Conservation (phyloP, 768 basidiomycete genomes). For the Chalciporus chontae region DNA sequence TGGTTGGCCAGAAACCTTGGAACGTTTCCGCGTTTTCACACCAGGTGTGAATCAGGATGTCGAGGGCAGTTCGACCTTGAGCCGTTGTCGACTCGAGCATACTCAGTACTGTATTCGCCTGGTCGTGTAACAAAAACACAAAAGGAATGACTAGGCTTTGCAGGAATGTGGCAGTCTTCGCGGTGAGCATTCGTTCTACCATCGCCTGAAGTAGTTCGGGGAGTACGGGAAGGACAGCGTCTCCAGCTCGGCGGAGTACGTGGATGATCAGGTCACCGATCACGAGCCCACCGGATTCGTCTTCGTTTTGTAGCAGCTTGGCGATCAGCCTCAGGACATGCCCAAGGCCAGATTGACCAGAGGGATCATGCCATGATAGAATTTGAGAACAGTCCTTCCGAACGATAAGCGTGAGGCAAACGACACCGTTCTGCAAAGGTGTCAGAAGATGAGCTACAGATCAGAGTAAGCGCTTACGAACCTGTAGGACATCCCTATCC, state of each 20-base stretch:
- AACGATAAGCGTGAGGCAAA: slow-evolving; percentile 77
- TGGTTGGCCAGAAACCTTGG: slow-evolving; percentile 91
- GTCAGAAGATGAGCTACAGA: not conserved
- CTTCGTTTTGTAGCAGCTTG: slow-evolving; percentile 69
- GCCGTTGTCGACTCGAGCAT: slow-evolving; percentile 69
- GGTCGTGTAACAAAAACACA: slow-evolving; percentile 87
- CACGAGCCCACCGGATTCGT: slow-evolving; percentile 89
- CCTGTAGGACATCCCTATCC: slow-evolving; percentile 85
- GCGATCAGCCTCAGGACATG: slow-evolving; percentile 74
- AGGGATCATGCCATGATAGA: slow-evolving; percentile 65
- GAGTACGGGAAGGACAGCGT: slow-evolving; percentile 76
- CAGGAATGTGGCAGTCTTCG: slow-evolving; percentile 87
- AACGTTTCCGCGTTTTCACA: slow-evolving; percentile 93
- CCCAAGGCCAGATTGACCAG: slow-evolving; percentile 72
- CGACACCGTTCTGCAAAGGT: slow-evolving; percentile 67
- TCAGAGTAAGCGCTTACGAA: slow-evolving; percentile 22
- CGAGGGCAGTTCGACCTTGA: slow-evolving; percentile 64
- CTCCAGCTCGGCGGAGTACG: slow-evolving; percentile 78
- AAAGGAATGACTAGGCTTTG: slow-evolving; percentile 94
- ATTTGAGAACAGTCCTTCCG: slow-evolving; percentile 86
- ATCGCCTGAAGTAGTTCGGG: slow-evolving; percentile 86
- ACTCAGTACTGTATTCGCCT: slow-evolving; percentile 73
- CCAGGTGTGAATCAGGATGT: slow-evolving; percentile 89
- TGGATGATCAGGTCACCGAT: slow-evolving; percentile 96
- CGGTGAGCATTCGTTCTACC: slow-evolving; percentile 73